Evolutionary conservation across 805 yeast species (phyloP), one percentile per base, ranked within the genome.

Genomic region (Pichia sporocuriosa): DNA sequence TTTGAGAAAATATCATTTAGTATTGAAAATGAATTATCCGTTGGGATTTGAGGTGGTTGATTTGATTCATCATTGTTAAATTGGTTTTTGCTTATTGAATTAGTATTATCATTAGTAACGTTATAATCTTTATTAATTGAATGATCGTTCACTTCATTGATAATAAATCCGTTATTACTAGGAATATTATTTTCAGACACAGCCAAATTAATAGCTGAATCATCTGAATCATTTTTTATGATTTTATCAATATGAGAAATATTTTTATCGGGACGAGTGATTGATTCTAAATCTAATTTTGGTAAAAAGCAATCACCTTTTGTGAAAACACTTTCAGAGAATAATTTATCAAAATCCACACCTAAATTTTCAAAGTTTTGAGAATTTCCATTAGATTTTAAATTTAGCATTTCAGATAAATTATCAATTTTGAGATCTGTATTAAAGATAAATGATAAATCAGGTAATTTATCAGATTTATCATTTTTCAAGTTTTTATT

Each of bases 311-410:
- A 43, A 23, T 43, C 45, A 4, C 51, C 45, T 29, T 54, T 50
- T 1, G 55, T 43, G 34, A 56, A 55, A 16, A 55, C 60, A 26
- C 51, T 52, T 36, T 54, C 55, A 4, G 56, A 45, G 36, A 55
- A 56, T n/a, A 55, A 37, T 35, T 45, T 46, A 26, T 52, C 55
- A 37, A 56, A 41, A 34, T 51, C 43, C 11, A 55, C 43, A 33
- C 47, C 53, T 9, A 47, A 35, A 10, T 50, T 28, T n/a, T 41
- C 46, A 12, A 40, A 25, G 21, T 40, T 37, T 13, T 19, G 40
- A 32, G 9, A 26, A 15, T 25, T 32, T 12, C 30, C 22, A 27
- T 37, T 38, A 22, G 30, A 17, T n/a, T 27, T 24, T 17, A 35
- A 17, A 23, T 37, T 37, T 6, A 37, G 8, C 6, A 31, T 28